Evolutionary conservation across 208 protist genomes (phyloP), one percentile per base, ranked within the genome.

Genomic region (Crithidia brevicula): DNA sequence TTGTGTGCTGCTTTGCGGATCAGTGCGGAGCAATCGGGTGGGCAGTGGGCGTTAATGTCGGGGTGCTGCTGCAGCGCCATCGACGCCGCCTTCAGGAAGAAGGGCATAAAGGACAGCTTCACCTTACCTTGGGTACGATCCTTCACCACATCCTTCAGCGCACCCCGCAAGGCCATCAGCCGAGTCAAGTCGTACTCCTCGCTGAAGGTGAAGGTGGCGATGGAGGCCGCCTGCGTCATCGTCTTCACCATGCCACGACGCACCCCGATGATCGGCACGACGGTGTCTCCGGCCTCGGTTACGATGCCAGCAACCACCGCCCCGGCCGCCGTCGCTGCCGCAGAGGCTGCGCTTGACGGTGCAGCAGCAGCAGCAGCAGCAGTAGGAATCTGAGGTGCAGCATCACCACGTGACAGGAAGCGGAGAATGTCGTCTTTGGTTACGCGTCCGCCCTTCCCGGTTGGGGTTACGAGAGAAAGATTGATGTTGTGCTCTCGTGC

Each of bases 31-130:
- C 79, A 77, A 34, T 94, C 86, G 33, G 59, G 63, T 23, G 77
- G 82, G 42, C 94, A 68, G 61, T 81, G 72, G 9, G 81, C 67
- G 69, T 98, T 98, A 54, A 98, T 72, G 34, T 96, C 72, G 13
- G 96, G 97, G 60, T 92, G 94, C 59, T 86, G 49, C 30, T 63
- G 57, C 54, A 98, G 77, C 3, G 98, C 89, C 4, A 98, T 62
- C 15, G 96, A 98, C 18, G 82, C 77, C 10, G 97, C 94, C 72
- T 99, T 99, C 38, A 99, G 71, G 59, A 99, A 86, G 65, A 98
- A 94, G 38, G 98, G 96, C 86, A 98, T 92, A 67, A 96, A 97
- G 34, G 87, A 93, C 20, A 99, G 69, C 61, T 86, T 87, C 34
- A 54, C 53, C 60, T 54, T 65, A 23, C 53, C 74, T 2, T 40